These are phyloP conservation scores for Bipolaris victoriae DNA, from an alignment of 2,329 filamentous ascomycete genomes.

Conservation along the genomic window DNA sequence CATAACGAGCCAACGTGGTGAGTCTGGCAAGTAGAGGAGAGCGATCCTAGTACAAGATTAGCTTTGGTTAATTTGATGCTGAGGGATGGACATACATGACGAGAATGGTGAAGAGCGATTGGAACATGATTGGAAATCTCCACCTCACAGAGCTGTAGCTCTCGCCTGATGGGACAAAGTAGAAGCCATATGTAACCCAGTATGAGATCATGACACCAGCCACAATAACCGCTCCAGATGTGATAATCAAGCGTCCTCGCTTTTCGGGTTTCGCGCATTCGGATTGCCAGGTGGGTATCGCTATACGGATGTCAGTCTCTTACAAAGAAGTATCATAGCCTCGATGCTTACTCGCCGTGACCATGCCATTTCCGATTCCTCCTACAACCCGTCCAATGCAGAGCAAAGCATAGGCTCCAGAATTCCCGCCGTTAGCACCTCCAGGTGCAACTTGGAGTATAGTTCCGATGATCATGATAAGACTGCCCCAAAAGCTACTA, in stretches of 20 bases:
- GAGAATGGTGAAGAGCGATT: slow-evolving; percentile 17
- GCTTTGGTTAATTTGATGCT: accelerated
- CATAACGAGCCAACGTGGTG: slow-evolving; percentile 56
- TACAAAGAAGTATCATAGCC: slow-evolving; percentile 17
- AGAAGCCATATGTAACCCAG: slow-evolving; percentile 48
- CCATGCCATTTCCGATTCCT: slow-evolving; percentile 50
- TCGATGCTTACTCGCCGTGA: slow-evolving; percentile 55
- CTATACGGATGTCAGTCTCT: neutral
- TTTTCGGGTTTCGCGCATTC: slow-evolving; percentile 42
- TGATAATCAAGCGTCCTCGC: slow-evolving; percentile 43
- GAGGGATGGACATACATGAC: slow-evolving; percentile 5
- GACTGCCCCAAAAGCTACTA: slow-evolving; percentile 29
- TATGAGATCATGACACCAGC: slow-evolving; percentile 47
- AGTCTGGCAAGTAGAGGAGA: slow-evolving; percentile 34
- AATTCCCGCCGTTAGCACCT: slow-evolving; percentile 39
- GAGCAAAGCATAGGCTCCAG: slow-evolving; percentile 64
- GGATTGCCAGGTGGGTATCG: slow-evolving; percentile 22
- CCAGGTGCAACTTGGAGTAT: slow-evolving; percentile 57
- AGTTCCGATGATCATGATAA: slow-evolving; percentile 56
- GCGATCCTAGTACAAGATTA: slow-evolving; percentile 7
- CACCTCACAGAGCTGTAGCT: slow-evolving; percentile 14
- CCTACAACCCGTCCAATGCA: slow-evolving; percentile 16
- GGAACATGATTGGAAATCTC: slow-evolving; percentile 47
- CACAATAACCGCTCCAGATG: slow-evolving; percentile 48
- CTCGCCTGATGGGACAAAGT: slow-evolving; percentile 8